Base-by-base conservation (phyloP, 2,329 filamentous ascomycete species). In the Diaporthe ampelina region DNA sequence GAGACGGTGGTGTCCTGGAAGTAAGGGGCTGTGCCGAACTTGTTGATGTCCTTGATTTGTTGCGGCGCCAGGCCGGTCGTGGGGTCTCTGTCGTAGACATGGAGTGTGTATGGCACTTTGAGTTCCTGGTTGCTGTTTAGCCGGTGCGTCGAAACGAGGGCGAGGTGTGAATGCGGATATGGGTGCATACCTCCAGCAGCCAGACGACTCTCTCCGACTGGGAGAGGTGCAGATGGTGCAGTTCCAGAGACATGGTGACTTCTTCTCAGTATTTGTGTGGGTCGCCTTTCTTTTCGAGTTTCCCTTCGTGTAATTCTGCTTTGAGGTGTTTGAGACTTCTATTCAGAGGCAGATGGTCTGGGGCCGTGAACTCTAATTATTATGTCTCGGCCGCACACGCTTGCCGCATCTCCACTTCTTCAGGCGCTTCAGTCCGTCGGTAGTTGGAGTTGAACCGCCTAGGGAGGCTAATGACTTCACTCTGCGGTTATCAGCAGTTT, bases 131-230 rank as follows among this genome's bases (percentile, higher is more conserved):
- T 24, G 13, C 6, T 24, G 35, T 74, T 74, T 3, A 74, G 73
- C 37, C 21, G 52, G 21, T 37, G 29, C 32, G n/a, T 50, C 8
- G 15, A 9, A 7, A 21, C 3, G 11, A 11, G 29, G 45, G 11
- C 40, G 40, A 24, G 17, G 19, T 7, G 24, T 40, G 19, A 11
- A 26, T 1, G n/a, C 5, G 6, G 32, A n/a, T 24, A 7, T 45
- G 29, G 29, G 26, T n/a, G 37, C 72, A n/a, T 19, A 75, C 74
- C 80, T 93, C 91, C 80, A 90, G 90, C 59, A 93, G 87, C 87
- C 89, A 93, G 78, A 88, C 82, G 69, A 93, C 85, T 54, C 91
- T 90, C 80, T 93, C 91, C 48, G 90, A 92, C 79, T 93, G 90
- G 15, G 89, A 91, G 79, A 85, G 78, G 59, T 85, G 83, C n/a